These are phyloP conservation scores for Kingdonia uniflora DNA, from an alignment of 164 flowering plant genomes.

Conservation along the genomic window DNA sequence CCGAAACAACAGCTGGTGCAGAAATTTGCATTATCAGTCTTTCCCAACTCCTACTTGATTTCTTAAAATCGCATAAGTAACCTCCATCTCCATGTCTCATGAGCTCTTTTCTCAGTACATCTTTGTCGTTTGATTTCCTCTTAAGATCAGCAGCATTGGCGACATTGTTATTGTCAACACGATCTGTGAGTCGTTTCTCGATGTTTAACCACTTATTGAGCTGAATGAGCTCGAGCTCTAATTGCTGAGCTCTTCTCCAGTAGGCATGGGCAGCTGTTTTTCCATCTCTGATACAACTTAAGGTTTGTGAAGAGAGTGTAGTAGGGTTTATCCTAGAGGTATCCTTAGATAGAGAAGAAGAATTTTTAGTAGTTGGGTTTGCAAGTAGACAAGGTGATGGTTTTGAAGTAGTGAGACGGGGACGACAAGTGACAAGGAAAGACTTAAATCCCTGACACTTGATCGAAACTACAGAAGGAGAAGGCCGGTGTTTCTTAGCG, in stretches of 20 bases:
- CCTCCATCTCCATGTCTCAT: slow-evolving; percentile 12
- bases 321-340: too few relatives aligned
- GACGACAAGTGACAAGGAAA: slow-evolving; percentile 9
- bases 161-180: neutral
- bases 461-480: slow-evolving; percentile 6
- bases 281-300: slow-evolving; percentile 6
- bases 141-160: neutral
- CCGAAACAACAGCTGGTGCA: slow-evolving; percentile 9
- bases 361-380: neutral
- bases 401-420: slow-evolving; percentile 5
- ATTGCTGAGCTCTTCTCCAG: slow-evolving; percentile 6
- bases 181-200: slow-evolving; percentile 8
- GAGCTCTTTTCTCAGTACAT: neutral
- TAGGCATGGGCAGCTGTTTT: slow-evolving; percentile 9
- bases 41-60: slow-evolving; percentile 3
- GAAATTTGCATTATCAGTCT: slow-evolving; percentile 12
- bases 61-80: slow-evolving; percentile 3
- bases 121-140: neutral
- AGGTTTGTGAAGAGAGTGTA: too few relatives aligned
- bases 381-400: neutral
- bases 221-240: slow-evolving; percentile 10
- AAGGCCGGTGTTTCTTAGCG: slow-evolving; percentile 5
- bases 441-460: slow-evolving; percentile 10
- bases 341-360: neutral
- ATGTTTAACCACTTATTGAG: slow-evolving; percentile 9